Percentiles rank a stretch among this genome's conserved stretches.
phyloP scores from a whole-genome alignment of 768 basidiomycete genomes.

The Daedalea quercina region DNA sequence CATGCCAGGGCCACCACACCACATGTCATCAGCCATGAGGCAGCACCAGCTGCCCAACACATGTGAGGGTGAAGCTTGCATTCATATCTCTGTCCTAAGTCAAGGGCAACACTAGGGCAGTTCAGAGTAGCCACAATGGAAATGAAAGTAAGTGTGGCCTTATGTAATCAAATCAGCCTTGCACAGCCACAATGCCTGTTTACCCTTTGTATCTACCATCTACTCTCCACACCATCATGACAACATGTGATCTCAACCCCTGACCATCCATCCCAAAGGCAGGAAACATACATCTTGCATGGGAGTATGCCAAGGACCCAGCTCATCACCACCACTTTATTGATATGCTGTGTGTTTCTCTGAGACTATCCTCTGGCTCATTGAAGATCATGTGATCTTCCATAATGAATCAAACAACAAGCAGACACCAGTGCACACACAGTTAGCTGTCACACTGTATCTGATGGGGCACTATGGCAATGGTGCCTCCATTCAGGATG shows the following conservation, averaged over 20 bases:
- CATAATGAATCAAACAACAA: slow-evolving; percentile 12
- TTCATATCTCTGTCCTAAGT: too few relatives aligned
- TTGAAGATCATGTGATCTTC: slow-evolving; percentile 7
- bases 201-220: too few relatives aligned
- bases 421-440: slow-evolving; percentile 8
- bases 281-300: neutral
- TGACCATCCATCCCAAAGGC: neutral
- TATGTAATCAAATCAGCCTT: neutral
- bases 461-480: slow-evolving; percentile 16
- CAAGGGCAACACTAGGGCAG: too few relatives aligned
- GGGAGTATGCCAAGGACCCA: neutral
- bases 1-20: too few relatives aligned
- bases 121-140: neutral
- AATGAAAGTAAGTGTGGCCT: neutral
- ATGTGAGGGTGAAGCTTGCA: too few relatives aligned
- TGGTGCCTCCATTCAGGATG: slow-evolving; percentile 4
- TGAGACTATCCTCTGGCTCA: neutral
- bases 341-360: slow-evolving; percentile 1
- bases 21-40: too few relatives aligned
- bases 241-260: neutral
- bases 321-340: neutral
- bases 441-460: slow-evolving; percentile 14
- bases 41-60: too few relatives aligned
- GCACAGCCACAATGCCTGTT: neutral
- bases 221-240: neutral